phyloP scores from a whole-genome alignment of 2,329 filamentous ascomycete species.

The Cytospora leucostoma region DNA sequence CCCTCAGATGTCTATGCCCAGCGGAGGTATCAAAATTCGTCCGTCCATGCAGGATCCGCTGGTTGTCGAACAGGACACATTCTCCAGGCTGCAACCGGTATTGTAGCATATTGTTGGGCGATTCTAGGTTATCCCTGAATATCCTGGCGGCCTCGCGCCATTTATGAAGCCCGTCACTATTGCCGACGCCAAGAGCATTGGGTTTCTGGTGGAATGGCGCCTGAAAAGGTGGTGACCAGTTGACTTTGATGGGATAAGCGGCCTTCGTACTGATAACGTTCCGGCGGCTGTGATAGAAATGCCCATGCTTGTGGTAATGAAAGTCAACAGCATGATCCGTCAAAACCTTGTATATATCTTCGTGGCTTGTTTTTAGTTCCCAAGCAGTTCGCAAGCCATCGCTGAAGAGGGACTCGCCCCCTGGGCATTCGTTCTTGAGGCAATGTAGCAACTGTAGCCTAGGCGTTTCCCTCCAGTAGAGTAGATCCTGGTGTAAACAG shows the following conservation, averaged over 20 bases:
- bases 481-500: conserved; percentile 88
- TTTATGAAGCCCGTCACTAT: background rate
- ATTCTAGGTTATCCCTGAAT: conserved; percentile 63
- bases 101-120: conserved; percentile 62
- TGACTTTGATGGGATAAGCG: conserved; percentile 7
- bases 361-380: conserved; percentile 37
- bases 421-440: conserved; percentile 74
- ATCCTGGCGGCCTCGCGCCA: conserved; percentile 53
- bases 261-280: conserved; percentile 60
- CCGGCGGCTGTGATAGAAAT: conserved; percentile 65
- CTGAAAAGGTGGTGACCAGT: conserved; percentile 21
- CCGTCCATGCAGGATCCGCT: conserved; percentile 81
- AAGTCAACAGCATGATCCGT: conserved; percentile 51
- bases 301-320: conserved; percentile 62
- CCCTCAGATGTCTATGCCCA: conserved; percentile 79
- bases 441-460: conserved; percentile 88
- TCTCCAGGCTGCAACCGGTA: conserved; percentile 77
- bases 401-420: conserved; percentile 84
- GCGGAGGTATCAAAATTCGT: conserved; percentile 68
- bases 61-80: conserved; percentile 92
- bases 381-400: conserved; percentile 68
- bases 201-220: background rate
- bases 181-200: too few relatives aligned
- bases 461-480: conserved; percentile 81
- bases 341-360: conserved; percentile 42